A percentile compares a stretch with the other conserved stretches of the same genome.
Conservation (phyloP, 1,284 basidiomycete genomes). For the Kalmanozyma brasiliensis region DNA sequence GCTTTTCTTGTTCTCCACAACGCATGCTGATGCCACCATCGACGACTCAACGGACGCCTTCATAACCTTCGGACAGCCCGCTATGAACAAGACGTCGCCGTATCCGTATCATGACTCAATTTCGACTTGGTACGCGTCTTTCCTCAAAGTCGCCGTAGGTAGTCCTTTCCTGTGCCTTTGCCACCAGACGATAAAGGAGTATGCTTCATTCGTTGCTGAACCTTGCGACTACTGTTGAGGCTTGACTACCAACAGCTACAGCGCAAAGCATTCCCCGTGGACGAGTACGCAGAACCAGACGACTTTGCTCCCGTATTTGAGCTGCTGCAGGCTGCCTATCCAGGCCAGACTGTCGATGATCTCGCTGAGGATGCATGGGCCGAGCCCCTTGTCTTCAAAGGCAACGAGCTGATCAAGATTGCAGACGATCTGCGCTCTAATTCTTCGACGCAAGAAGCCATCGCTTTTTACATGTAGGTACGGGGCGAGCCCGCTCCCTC, state of each 20-base stretch:
- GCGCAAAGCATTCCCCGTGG: conserved; percentile 38
- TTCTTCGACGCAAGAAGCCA: conserved; percentile 9
- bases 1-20: background rate
- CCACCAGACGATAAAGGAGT: too few species aligned
- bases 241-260: conserved; percentile 15
- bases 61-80: conserved; percentile 17
- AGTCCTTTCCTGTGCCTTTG: background rate
- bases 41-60: conserved; percentile 30
- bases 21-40: background rate
- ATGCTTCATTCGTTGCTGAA: too few species aligned
- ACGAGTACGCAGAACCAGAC: conserved; percentile 19
- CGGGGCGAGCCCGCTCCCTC: too few species aligned
- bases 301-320: conserved; percentile 38
- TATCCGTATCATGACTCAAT: conserved; percentile 36
- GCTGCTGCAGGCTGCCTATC: conserved; percentile 13
- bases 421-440: conserved; percentile 10
- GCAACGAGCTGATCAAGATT: conserved; percentile 12
- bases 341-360: conserved; percentile 13
- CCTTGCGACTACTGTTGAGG: too few species aligned
- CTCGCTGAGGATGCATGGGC: conserved; percentile 43
- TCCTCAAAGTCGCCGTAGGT: conserved; percentile 31
- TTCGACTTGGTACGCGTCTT: conserved; percentile 30
- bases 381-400: conserved; percentile 25
- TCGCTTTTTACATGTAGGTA: conserved; percentile 32
- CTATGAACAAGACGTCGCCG: conserved; percentile 25